A percentile compares a stretch with the other conserved stretches of the same genome.
Evolutionary conservation across 139 green algal genomes (phyloP).

Genomic region (Coelastrella sp.): DNA sequence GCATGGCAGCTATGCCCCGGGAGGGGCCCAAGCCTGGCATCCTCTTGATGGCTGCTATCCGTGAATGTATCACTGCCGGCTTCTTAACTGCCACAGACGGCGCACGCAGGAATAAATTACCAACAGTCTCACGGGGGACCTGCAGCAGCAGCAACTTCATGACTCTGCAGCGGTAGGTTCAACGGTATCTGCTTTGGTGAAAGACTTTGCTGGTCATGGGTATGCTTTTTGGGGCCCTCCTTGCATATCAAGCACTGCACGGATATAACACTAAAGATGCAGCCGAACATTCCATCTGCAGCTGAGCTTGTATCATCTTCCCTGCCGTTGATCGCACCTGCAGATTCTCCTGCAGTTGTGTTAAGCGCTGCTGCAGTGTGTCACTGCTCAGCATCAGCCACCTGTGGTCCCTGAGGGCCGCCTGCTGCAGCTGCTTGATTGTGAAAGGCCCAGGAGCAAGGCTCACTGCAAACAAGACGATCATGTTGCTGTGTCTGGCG

Average conservation of each 20-base stretch:
- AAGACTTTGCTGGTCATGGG: not conserved
- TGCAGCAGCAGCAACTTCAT: constrained; percentile 21
- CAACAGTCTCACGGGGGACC: not conserved
- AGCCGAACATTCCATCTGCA: too few species aligned
- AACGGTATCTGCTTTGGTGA: not conserved
- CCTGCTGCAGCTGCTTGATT: constrained; percentile 14
- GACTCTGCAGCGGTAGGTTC: not conserved
- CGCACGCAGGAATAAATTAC: not conserved
- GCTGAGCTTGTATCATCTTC: too few species aligned
- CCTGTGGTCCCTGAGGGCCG: constrained; percentile 5
- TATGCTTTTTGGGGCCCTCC: not conserved
- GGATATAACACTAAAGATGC: too few species aligned
- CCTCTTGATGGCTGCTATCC: not conserved
- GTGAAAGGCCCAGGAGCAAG: not conserved
- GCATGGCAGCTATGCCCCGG: not conserved
- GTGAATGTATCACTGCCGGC: not conserved
- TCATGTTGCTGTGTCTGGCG: not conserved
- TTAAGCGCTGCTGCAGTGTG: not conserved
- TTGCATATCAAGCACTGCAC: too few species aligned
- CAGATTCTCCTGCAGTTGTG: not conserved
- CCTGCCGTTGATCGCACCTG: not conserved
- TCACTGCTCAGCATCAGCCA: constrained; percentile 34
- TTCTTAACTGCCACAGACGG: constrained; percentile 1
- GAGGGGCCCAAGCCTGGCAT: constrained; percentile 6
- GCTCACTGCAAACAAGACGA: not conserved